Evolutionary conservation across 305 asterid species (phyloP), one percentile per base, ranked within the genome.

Genomic region (Fraxinus latifolia): DNA sequence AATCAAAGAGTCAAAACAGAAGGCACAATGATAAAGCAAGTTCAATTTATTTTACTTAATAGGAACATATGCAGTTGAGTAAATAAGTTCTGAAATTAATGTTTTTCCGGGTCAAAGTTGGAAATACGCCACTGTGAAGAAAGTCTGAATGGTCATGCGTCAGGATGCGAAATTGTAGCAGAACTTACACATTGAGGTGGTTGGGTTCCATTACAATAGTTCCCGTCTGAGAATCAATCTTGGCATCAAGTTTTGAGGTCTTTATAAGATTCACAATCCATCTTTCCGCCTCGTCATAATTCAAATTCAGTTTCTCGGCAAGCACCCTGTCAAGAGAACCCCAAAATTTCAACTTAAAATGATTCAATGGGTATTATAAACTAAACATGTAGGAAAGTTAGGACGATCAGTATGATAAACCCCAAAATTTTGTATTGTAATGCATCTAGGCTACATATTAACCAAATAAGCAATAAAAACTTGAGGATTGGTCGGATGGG

Each of bases 181-280:
- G 67, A 17, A 55, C 99, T 87, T 94, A 96, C 99, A 96, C 99
- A 78, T 93, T 90, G 42, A 95, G 89, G 27, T 91, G 90, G 78
- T 80, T 92, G n/a, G 97, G 97, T 83, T 96, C 99, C 95, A 96
- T 96, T 25, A 90, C 32, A 36, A 96, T 89, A 32, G 92, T 91
- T 87, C 98, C 98, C 0, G 91, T 84, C 80, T 89, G 65, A 0
- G 98, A 88, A 83, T 96, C 97, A 0, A 96, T 92, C 90, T 96
- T 94, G 7, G 98, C 98, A 65, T 94, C 99, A 47, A 94, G 97
- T 89, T 96, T 96, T 1, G 99, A 96, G 85, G 98, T 93, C 93
- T 17, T 53, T 53, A 53, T 90, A 67, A 94, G 99, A 87, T 92
- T 93, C 83, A 93, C 92, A 14, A 96, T 90, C 99, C 99, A 96